A percentile compares a stretch with the other conserved stretches of the same genome.
Evolutionary conservation across 2,329 filamentous ascomycete genomes (phyloP).

Genomic region (Colletotrichum echinochloae): DNA sequence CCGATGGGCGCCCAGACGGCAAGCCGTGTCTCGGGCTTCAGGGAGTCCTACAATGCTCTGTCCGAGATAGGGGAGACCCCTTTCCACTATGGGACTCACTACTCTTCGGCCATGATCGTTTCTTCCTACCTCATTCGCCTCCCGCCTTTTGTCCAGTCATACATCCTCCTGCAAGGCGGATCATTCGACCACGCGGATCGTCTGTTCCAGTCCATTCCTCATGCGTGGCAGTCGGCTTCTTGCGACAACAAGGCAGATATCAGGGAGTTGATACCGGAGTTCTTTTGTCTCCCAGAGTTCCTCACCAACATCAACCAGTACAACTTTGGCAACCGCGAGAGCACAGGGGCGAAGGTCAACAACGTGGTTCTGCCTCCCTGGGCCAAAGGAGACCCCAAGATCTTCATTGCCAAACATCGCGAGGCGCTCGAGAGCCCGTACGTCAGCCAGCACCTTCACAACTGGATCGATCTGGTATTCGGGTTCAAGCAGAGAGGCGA

Average conservation of each 20-base stretch:
- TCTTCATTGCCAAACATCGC: constrained; percentile 96
- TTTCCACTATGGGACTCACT: constrained; percentile 98
- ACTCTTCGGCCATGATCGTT: constrained; percentile 99
- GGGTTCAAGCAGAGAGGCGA: constrained; percentile 95
- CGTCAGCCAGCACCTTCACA: constrained; percentile 88
- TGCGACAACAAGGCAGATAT: constrained; percentile 93
- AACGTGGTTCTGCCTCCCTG: constrained; percentile 91
- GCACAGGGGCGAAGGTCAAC: constrained; percentile 82
- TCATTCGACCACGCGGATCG: constrained; percentile 96
- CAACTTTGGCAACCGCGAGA: constrained; percentile 91
- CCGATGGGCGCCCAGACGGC: constrained; percentile 94
- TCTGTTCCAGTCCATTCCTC: constrained; percentile 92
- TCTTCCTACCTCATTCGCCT: constrained; percentile 95
- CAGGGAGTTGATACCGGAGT: constrained; percentile 93
- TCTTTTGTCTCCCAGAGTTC: constrained; percentile 97
- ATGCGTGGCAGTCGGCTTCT: constrained; percentile 91
- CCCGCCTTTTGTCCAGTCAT: constrained; percentile 96
- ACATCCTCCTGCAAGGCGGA: constrained; percentile 93
- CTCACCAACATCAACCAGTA: constrained; percentile 94
- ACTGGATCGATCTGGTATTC: constrained; percentile 97
- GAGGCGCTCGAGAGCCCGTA: constrained; percentile 94
- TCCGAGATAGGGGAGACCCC: constrained; percentile 92
- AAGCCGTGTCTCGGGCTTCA: constrained; percentile 81
- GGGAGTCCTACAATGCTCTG: constrained; percentile 86
- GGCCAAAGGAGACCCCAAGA: constrained; percentile 95